Evolutionary conservation across 2,329 filamentous ascomycete genomes (phyloP), one percentile per base, ranked within the genome.

Genomic region (Pseudopithomyces chartarum): DNA sequence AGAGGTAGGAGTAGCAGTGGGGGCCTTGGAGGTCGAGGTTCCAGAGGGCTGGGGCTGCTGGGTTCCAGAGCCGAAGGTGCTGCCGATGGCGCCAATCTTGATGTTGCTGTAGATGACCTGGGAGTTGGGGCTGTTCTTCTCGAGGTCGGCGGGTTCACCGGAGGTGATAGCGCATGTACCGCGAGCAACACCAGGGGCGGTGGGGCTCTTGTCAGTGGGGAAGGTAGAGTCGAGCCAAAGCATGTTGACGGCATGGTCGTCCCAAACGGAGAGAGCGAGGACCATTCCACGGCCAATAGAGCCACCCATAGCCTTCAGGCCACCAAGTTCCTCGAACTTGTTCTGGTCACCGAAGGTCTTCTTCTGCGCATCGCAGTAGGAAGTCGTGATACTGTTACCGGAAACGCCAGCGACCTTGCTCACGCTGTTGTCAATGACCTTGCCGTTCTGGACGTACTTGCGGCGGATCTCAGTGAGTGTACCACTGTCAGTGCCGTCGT

Each of bases 191-290:
- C 64, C 64, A 11, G 66, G 64, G 3, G 23, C 33, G 13, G 42
- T 15, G 8, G 60, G 13, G 49, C 59, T 55, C 44, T 51, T 54
- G 43, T 66, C 60, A 53, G 76, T 74, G 17, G 87, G 87, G 78
- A 82, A 87, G 66, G 77, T 81, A 62, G 82, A 83, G 78, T 90
- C 88, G 62, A 91, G 83, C 88, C 88, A 90, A 68, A 87, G 82
- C 87, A 90, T 90, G 74, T 87, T 80, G 65, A 81, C 74, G 61
- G 82, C 73, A 75, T 88, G 82, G 73, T 89, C 87, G 68, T 88
- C 84, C 80, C 80, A 82, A 56, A 86, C 71, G 48, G 78, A 81
- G 76, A 89, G 78, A 54, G 86, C 85, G 15, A 89, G 79, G 22
- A 86, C 85, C 84, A 87, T 85, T n/a, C 84, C 84, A 22, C 78